These are phyloP conservation scores for Dissophora globulifera DNA, from an alignment of 192 early-diverging fungal genomes.

Conservation along the genomic window DNA sequence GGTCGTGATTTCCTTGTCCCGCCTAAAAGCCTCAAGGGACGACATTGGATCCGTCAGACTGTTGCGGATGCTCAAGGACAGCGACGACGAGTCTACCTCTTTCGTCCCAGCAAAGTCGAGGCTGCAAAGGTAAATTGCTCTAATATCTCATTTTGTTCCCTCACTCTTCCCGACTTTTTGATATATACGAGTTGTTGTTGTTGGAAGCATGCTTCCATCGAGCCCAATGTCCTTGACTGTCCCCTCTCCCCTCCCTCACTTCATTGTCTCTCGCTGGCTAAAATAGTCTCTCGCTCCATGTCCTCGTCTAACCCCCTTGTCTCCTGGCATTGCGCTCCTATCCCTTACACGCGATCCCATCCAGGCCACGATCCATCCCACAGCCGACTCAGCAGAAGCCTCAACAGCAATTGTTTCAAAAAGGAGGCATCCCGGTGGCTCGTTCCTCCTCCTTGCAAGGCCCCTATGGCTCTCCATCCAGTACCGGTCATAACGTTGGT, in stretches of 20 bases:
- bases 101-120: not conserved
- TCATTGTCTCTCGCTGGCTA: not conserved
- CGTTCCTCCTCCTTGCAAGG: slow-evolving; percentile 32
- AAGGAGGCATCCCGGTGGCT: slow-evolving; percentile 5
- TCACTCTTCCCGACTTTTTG: not conserved
- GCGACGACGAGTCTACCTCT: slow-evolving; percentile 41
- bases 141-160: not conserved
- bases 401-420: slow-evolving; percentile 2
- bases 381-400: not conserved
- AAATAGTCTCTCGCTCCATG: not conserved
- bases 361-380: slow-evolving; percentile 27
- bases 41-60: slow-evolving; percentile 46
- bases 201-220: too few relatives aligned
- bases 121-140: slow-evolving; percentile 28
- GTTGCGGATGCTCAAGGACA: slow-evolving; percentile 46
- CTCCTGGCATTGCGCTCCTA: not conserved
- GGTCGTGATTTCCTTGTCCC: not conserved
- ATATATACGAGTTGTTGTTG: too few relatives aligned
- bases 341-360: not conserved
- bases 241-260: not conserved
- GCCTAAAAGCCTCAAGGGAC: slow-evolving; percentile 14
- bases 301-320: slow-evolving; percentile 10
- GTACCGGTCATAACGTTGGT: not conserved
- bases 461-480: slow-evolving; percentile 3
- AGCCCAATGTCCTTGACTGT: not conserved